Percentiles rank a stretch among this genome's conserved stretches.
Conservation (phyloP, 768 basidiomycete species). For the Coprinellus micaceus region DNA sequence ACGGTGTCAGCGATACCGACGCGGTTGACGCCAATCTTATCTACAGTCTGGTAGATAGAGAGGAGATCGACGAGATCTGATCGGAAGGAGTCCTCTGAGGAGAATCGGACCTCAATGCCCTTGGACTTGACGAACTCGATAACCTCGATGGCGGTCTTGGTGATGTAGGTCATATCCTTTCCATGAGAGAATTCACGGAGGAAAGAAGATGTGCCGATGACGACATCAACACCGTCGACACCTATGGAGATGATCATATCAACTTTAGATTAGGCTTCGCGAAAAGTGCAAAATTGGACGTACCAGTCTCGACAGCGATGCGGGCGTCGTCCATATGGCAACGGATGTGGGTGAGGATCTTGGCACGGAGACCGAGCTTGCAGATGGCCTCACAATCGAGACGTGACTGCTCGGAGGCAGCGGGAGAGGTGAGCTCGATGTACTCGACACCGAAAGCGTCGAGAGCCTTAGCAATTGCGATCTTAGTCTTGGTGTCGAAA, state of each 20-base stretch:
- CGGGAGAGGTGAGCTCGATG: constrained; percentile 98
- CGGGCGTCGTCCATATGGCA: constrained; percentile 99
- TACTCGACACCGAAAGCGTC: constrained; percentile 99
- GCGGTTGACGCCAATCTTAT: constrained; percentile 98
- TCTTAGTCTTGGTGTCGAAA: constrained; percentile 99
- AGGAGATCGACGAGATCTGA: constrained; percentile 98
- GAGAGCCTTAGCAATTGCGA: constrained; percentile 95
- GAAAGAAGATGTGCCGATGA: constrained; percentile 99
- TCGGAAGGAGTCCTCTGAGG: constrained; percentile 99
- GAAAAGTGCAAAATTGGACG: constrained; percentile 23
- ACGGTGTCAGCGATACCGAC: constrained; percentile 99
- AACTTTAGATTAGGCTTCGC: too few relatives aligned
- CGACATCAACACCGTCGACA: constrained; percentile 98
- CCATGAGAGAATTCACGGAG: constrained; percentile 99
- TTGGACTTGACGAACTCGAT: constrained; percentile 99
- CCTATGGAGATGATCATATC: too few relatives aligned
- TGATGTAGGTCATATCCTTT: constrained; percentile 99
- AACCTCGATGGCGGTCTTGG: constrained; percentile 97
- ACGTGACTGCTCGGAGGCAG: constrained; percentile 93
- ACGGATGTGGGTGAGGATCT: constrained; percentile 97
- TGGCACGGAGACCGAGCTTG: constrained; percentile 94
- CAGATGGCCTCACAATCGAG: constrained; percentile 97
- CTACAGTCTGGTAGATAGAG: constrained; percentile 98
- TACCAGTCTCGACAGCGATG: constrained; percentile 96
- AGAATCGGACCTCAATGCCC: constrained; percentile 99